Evolutionary conservation across 2,329 filamentous ascomycete genomes (phyloP).

Genomic region (Fusarium domesticum): DNA sequence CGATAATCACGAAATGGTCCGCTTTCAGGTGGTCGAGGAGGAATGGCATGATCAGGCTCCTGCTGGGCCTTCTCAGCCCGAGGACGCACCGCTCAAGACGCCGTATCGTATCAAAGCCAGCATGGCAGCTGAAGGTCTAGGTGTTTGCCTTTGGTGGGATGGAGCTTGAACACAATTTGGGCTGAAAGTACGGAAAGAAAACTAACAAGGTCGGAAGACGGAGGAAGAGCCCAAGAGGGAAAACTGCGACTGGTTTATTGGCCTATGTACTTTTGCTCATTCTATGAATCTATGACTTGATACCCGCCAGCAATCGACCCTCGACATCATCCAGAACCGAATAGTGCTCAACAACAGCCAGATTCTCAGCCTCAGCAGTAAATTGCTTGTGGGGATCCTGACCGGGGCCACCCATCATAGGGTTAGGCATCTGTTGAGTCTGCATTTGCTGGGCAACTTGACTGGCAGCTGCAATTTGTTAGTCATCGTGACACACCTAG

Average conservation of each 20-base stretch:
- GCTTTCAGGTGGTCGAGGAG: conserved; percentile 82
- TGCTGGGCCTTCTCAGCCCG: conserved; percentile 60
- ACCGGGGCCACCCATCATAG: conserved; percentile 84
- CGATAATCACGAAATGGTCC: conserved; percentile 84
- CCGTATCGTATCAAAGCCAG: conserved; percentile 68
- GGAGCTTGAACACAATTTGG: conserved; percentile 21
- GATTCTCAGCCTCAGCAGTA: conserved; percentile 85
- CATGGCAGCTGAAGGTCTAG: conserved; percentile 62
- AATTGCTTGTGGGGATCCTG: conserved; percentile 97
- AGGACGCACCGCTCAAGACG: conserved; percentile 60
- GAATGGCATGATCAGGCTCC: conserved; percentile 89
- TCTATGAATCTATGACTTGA: conserved; percentile 38
- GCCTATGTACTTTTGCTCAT: conserved; percentile 26
- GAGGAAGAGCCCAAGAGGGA: background rate
- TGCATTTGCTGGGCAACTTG: conserved; percentile 91
- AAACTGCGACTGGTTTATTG: conserved; percentile 24
- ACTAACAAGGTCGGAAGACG: conserved; percentile 1
- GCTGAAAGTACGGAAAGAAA: conserved; percentile 7
- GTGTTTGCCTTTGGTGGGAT: conserved; percentile 65
- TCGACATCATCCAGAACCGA: conserved; percentile 88
- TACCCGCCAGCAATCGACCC: conserved; percentile 68
- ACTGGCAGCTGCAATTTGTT: conserved; percentile 64
- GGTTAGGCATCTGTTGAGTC: conserved; percentile 50
- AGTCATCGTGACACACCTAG: conserved; percentile 1
- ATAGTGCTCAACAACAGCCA: conserved; percentile 91